Evolutionary conservation across 805 yeast genomes (phyloP), one percentile per base, ranked within the genome.

Genomic region (Schizosaccharomyces cryophilus): DNA sequence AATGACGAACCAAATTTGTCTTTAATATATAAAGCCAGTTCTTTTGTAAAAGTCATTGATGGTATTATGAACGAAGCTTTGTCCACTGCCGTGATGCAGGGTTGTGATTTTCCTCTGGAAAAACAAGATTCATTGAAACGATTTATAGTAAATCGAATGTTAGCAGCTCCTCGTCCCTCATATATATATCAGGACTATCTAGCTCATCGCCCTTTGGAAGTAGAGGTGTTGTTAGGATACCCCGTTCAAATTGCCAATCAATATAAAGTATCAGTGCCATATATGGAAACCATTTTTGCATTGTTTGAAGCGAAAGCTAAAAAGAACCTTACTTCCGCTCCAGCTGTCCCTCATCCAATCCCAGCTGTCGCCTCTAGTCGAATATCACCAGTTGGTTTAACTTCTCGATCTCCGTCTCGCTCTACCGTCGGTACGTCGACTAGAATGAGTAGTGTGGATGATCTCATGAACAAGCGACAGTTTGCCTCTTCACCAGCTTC

Each of bases 181-280:
- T 21, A 56, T 26, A n/a, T 26, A 29, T 65, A 61, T 54, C 66
- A 65, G 42, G 66, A 65, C 35, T 65, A 54, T 48, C 30, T 60
- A 3, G 64, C 66, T 7, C 60, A 67, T 80, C 81, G 30, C 67
- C 80, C 81, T 59, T 77, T 85, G 65, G 94, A 86, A 69, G 70
- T 81, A 35, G 88, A 85, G 66, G 83, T 79, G 26, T 82, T 86
- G 63, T 71, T 84, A 60, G 89, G 90, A 3, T 85, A 82, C 66
- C 74, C 84, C 0, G 66, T 84, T 60, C 69, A 69, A 19, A 73
- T 78, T 51, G 85, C 83, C 9, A 70, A 72, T 54, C 75, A 75
- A 64, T 67, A 74, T 62, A 72, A 75, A 0, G 77, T 81, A 9
- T 65, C 69, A 30, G 76, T 87, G 0, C 95, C 95, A 0, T 73